A percentile compares a stretch with the other conserved stretches of the same genome.
These are phyloP conservation scores for Vicia faba DNA, from an alignment of 306 rosid genomes.

Conservation along the genomic window DNA sequence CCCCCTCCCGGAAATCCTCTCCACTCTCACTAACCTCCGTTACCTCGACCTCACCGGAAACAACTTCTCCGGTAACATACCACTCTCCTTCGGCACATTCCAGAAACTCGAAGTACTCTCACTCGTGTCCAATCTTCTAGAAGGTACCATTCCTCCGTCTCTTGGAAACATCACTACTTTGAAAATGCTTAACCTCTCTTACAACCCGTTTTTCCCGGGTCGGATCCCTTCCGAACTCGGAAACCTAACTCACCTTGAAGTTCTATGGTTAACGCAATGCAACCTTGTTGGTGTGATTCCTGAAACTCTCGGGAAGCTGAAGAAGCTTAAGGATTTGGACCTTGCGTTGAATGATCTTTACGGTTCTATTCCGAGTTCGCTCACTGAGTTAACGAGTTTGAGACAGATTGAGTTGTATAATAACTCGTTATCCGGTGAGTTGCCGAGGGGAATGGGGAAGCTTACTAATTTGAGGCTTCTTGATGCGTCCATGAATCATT, in stretches of 20 bases:
- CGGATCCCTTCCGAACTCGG: conserved; percentile 75
- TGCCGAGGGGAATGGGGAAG: conserved; percentile 68
- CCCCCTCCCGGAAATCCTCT: conserved; percentile 52
- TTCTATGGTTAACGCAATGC: conserved; percentile 73
- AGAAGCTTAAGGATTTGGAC: conserved; percentile 63
- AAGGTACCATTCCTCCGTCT: conserved; percentile 58
- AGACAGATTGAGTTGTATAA: conserved; percentile 79
- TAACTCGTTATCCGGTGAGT: conserved; percentile 72
- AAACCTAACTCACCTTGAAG: conserved; percentile 67
- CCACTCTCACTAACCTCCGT: conserved; percentile 52
- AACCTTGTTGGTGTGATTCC: conserved; percentile 76
- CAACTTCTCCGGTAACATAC: conserved; percentile 79
- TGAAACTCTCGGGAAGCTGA: conserved; percentile 56
- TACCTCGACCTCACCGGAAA: conserved; percentile 80
- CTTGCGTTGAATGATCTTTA: conserved; percentile 61
- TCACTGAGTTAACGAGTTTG: conserved; percentile 55
- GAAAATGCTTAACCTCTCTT: conserved; percentile 80
- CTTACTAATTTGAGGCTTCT: conserved; percentile 57
- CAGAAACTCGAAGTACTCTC: conserved; percentile 68
- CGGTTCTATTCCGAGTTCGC: conserved; percentile 66
- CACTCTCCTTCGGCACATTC: conserved; percentile 54
- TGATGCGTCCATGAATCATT: conserved; percentile 80
- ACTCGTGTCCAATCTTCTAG: conserved; percentile 63
- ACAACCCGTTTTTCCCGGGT: conserved; percentile 81
- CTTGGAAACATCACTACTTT: conserved; percentile 59